A percentile compares a stretch with the other conserved stretches of the same genome.
phyloP scores from a whole-genome alignment of 192 early-diverging fungal genomes.

The Coemansia sp. region DNA sequence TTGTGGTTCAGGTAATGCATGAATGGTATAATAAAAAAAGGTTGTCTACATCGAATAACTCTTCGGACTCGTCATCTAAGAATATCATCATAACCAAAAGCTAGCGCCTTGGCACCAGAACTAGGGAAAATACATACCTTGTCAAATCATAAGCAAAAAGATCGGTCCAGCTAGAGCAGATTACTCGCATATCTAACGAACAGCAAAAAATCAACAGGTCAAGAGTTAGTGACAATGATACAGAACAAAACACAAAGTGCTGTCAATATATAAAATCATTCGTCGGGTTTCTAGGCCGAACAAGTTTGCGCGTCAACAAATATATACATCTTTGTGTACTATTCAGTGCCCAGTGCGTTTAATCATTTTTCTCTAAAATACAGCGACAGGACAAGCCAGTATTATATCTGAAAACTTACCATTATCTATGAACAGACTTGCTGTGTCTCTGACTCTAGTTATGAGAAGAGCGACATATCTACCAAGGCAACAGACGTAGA shows the following conservation, averaged over 20 bases:
- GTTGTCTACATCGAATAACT: conserved; percentile 75
- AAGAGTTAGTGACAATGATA: not conserved
- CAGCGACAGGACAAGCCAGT: conserved; percentile 13
- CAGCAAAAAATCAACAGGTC: not conserved
- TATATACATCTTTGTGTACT: conserved; percentile 27
- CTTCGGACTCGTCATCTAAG: conserved; percentile 84
- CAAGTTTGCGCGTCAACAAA: conserved; percentile 41
- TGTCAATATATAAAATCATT: conserved; percentile 22
- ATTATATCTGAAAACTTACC: conserved; percentile 5
- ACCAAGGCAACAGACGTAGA: not conserved
- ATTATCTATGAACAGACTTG: not conserved
- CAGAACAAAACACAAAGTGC: not conserved
- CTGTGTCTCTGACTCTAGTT: not conserved
- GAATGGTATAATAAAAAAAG: conserved; percentile 68
- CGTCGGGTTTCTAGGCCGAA: conserved; percentile 57
- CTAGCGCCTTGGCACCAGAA: not conserved
- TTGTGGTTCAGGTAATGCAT: conserved; percentile 62
- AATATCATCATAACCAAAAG: conserved; percentile 63
- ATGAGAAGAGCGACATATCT: not conserved
- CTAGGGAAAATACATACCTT: conserved; percentile 7
- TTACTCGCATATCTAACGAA: not conserved
- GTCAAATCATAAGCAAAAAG: not conserved
- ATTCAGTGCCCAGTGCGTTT: conserved; percentile 74
- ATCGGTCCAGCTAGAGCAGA: not conserved
- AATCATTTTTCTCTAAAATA: conserved; percentile 41